Conservation (phyloP, 2,329 filamentous ascomycete genomes). For the Dactylellina leptospora region DNA sequence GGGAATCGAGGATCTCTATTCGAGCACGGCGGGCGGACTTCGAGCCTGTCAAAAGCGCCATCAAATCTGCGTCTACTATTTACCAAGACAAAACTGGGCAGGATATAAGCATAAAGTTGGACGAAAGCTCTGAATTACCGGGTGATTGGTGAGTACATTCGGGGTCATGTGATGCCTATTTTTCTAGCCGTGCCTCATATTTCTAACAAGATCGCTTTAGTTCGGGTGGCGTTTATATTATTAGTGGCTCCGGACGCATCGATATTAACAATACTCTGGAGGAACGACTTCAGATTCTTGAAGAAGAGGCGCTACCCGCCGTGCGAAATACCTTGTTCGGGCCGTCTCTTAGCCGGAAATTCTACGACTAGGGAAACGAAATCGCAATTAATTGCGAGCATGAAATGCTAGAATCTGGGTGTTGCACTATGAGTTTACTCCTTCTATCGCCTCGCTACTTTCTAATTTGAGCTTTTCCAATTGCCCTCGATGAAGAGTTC, state of each 20-base stretch:
- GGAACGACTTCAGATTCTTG: constrained; percentile 83
- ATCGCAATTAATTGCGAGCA: neutral
- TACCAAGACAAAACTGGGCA: constrained; percentile 81
- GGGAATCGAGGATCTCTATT: constrained; percentile 78
- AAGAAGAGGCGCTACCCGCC: constrained; percentile 82
- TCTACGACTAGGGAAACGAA: constrained; percentile 75
- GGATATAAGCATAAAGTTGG: constrained; percentile 74
- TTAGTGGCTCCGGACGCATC: constrained; percentile 89
- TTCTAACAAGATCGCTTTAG: constrained; percentile 63
- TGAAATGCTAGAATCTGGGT: neutral
- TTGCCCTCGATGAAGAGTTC: too few species aligned
- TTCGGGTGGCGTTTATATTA: constrained; percentile 80
- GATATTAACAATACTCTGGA: constrained; percentile 99
- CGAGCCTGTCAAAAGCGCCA: constrained; percentile 75
- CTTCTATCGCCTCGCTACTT: too few species aligned
- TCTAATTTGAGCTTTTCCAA: too few species aligned
- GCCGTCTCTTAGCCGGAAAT: constrained; percentile 93
- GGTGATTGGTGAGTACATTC: constrained; percentile 88
- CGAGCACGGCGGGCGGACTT: constrained; percentile 82
- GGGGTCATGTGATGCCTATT: too few species aligned
- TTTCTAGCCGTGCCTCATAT: neutral
- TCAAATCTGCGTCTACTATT: constrained; percentile 77
- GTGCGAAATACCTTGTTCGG: constrained; percentile 90
- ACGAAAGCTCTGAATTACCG: constrained; percentile 80
- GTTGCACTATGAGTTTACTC: neutral